These are phyloP conservation scores for Penicillium corylophilum DNA, from an alignment of 2,329 filamentous ascomycete species.

Conservation along the genomic window DNA sequence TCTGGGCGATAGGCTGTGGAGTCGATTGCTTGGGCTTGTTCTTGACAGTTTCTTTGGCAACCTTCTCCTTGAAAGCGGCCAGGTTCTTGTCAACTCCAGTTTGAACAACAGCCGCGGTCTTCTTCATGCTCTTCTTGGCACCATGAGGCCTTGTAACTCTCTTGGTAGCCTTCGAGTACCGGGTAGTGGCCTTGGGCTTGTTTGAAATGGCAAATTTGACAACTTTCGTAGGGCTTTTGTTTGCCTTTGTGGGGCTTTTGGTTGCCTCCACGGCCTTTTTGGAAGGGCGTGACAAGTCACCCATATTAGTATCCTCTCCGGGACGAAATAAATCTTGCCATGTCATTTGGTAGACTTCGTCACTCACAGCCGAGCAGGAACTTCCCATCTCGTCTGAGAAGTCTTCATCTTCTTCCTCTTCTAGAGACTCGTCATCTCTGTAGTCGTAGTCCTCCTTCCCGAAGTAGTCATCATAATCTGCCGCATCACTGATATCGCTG, in stretches of 20 bases:
- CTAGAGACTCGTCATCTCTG: background rate
- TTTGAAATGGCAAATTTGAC: background rate
- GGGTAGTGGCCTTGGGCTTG: background rate
- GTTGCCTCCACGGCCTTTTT: background rate
- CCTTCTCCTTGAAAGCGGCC: no score
- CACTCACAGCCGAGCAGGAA: background rate
- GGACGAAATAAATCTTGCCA: background rate
- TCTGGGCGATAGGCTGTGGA: no score
- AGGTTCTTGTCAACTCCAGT: background rate
- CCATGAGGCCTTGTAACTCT: background rate
- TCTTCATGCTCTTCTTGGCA: fast-evolving
- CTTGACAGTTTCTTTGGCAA: no score
- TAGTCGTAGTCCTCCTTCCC: background rate
- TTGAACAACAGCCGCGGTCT: background rate
- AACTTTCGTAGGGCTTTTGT: no score
- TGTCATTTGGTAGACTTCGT: background rate
- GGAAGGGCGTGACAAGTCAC: background rate
- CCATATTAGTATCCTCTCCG: background rate
- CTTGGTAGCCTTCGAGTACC: background rate
- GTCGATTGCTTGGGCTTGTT: no score
- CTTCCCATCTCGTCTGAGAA: background rate
- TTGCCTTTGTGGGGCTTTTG: background rate
- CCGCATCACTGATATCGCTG: background rate
- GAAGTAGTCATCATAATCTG: background rate
- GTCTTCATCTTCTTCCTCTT: background rate